Conservation (phyloP, 2,329 filamentous ascomycete species). For the Venturia pyrina region DNA sequence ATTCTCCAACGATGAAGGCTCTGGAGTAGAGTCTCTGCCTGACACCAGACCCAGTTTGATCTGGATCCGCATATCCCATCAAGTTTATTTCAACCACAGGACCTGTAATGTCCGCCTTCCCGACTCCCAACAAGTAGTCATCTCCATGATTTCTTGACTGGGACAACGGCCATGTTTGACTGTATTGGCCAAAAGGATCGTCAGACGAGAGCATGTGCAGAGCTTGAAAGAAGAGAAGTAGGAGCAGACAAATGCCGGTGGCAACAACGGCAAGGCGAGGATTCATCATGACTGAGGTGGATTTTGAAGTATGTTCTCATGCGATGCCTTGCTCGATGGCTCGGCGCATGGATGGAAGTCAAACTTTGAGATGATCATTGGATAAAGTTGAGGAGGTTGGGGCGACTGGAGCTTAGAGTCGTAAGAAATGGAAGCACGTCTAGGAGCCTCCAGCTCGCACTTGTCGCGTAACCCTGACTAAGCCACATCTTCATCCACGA, state of each 20-base stretch:
- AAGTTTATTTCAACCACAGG: slow-evolving; percentile 85
- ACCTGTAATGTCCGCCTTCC: slow-evolving; percentile 64
- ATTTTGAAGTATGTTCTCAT: background rate
- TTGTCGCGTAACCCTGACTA: background rate
- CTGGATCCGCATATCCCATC: slow-evolving; percentile 83
- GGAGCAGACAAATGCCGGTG: background rate
- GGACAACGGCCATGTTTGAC: background rate
- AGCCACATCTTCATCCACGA: background rate
- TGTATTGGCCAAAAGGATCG: background rate
- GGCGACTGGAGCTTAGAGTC: background rate
- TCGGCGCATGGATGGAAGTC: background rate
- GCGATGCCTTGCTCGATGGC: background rate
- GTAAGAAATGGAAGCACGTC: background rate
- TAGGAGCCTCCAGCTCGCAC: too few relatives aligned
- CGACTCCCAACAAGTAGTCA: slow-evolving; percentile 54
- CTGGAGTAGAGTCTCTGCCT: slow-evolving; percentile 82
- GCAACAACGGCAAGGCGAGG: background rate
- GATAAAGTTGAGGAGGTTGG: background rate
- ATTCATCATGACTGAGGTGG: background rate
- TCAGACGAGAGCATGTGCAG: background rate
- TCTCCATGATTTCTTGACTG: background rate
- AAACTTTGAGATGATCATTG: background rate
- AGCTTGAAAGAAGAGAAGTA: background rate
- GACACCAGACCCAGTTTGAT: slow-evolving; percentile 72
- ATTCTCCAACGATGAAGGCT: slow-evolving; percentile 74